Conservation (phyloP, 345 rosid species). For the Eucalyptus marginata region DNA sequence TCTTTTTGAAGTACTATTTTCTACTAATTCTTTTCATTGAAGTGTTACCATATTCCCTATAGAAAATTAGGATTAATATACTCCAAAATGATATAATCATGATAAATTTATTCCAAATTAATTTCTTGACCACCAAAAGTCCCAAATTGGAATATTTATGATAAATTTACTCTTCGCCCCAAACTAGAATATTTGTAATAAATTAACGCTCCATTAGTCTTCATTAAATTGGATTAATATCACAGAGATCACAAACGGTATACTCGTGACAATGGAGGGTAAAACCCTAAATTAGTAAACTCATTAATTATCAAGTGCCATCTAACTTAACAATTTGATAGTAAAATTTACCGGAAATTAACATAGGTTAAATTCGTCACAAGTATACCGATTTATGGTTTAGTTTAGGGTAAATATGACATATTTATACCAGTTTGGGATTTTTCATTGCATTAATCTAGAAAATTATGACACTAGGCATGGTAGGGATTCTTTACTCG, state of each 20-base stretch:
- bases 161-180: too few relatives aligned
- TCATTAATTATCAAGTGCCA: fast-evolving
- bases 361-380: fast-evolving
- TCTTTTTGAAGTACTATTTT: not conserved
- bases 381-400: too few relatives aligned
- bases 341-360: too few relatives aligned
- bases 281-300: too few relatives aligned
- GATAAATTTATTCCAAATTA: too few relatives aligned
- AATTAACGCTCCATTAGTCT: fast-evolving
- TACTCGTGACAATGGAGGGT: not conserved
- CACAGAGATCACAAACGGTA: fast-evolving
- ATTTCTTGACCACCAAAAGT: too few relatives aligned
- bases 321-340: fast-evolving
- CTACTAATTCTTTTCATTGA: not conserved
- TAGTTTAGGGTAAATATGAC: too few relatives aligned
- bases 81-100: not conserved
- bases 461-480: not conserved
- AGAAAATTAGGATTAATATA: not conserved
- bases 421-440: fast-evolving
- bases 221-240: too few relatives aligned
- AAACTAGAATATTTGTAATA: too few relatives aligned
- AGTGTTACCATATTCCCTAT: not conserved
- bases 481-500: not conserved
- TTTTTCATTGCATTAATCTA: too few relatives aligned
- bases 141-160: not conserved